These are phyloP conservation scores for Neoconidiobolus thromboides DNA, from an alignment of 371 early-diverging fungal species.

Conservation along the genomic window DNA sequence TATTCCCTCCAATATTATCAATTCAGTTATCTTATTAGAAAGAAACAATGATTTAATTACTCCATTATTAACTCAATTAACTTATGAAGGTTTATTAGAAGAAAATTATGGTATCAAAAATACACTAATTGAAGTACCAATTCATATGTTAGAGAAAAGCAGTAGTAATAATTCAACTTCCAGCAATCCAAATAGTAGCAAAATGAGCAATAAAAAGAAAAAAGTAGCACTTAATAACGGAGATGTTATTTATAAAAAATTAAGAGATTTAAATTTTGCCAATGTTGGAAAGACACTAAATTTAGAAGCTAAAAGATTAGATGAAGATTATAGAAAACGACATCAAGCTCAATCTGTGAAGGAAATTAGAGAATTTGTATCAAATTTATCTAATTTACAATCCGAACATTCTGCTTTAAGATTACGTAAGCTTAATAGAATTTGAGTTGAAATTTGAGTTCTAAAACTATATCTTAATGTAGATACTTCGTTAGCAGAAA, in stretches of 20 bases:
- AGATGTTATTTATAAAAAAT: slow-evolving; percentile 56
- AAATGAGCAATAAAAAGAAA: slow-evolving; percentile 30
- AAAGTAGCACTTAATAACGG: slow-evolving; percentile 57
- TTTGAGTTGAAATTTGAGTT: slow-evolving; percentile 7
- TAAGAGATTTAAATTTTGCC: slow-evolving; percentile 77
- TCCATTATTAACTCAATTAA: slow-evolving; percentile 79
- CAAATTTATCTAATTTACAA: slow-evolving; percentile 57
- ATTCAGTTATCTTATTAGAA: slow-evolving; percentile 79
- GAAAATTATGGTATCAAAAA: slow-evolving; percentile 48
- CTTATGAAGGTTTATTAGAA: slow-evolving; percentile 86
- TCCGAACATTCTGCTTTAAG: slow-evolving; percentile 63
- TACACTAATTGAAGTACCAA: slow-evolving; percentile 3
- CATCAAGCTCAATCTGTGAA: slow-evolving; percentile 75
- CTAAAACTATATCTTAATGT: not conserved
- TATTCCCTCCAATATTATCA: slow-evolving; percentile 48
- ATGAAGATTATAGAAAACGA: slow-evolving; percentile 67
- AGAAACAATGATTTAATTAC: slow-evolving; percentile 75
- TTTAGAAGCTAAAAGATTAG: slow-evolving; percentile 61
- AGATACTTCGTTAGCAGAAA: slow-evolving; percentile 73
- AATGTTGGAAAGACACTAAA: slow-evolving; percentile 65
- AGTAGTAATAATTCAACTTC: slow-evolving; percentile 10
- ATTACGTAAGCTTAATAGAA: slow-evolving; percentile 29
- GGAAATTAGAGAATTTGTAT: slow-evolving; percentile 78
- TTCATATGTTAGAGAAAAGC: not conserved
- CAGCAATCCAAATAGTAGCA: too few relatives aligned